Conservation (phyloP, 2,329 filamentous ascomycete species). For the Nothophaeocryptopus gaeumannii region DNA sequence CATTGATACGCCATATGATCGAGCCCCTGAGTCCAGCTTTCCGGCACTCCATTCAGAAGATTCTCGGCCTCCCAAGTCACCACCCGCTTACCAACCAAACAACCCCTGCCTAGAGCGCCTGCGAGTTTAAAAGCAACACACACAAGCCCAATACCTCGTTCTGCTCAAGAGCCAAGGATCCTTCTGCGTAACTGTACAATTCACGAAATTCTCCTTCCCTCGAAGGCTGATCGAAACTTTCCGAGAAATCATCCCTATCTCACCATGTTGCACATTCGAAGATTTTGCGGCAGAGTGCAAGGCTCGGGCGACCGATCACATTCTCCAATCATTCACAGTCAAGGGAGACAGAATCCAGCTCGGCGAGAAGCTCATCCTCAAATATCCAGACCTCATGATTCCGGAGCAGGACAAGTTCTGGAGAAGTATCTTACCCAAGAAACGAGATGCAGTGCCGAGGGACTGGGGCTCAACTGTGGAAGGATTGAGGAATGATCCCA, state of each 20-base stretch:
- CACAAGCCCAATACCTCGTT: too few relatives aligned
- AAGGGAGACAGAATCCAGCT: neutral
- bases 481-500: neutral
- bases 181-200: too few relatives aligned
- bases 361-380: neutral
- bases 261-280: neutral
- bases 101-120: too few relatives aligned
- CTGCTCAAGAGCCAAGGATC: too few relatives aligned
- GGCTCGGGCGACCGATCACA: neutral
- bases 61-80: too few relatives aligned
- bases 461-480: conserved; percentile 1
- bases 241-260: neutral
- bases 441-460: neutral
- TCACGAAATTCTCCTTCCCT: too few relatives aligned
- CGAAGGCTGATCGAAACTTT: neutral
- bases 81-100: too few relatives aligned
- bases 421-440: neutral
- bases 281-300: neutral
- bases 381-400: neutral
- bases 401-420: neutral
- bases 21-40: too few relatives aligned
- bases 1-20: too few relatives aligned
- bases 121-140: too few relatives aligned
- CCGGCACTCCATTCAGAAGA: too few relatives aligned
- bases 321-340: neutral